Conservation (phyloP, 1,284 basidiomycete genomes). For the Chalciporus sp. region DNA sequence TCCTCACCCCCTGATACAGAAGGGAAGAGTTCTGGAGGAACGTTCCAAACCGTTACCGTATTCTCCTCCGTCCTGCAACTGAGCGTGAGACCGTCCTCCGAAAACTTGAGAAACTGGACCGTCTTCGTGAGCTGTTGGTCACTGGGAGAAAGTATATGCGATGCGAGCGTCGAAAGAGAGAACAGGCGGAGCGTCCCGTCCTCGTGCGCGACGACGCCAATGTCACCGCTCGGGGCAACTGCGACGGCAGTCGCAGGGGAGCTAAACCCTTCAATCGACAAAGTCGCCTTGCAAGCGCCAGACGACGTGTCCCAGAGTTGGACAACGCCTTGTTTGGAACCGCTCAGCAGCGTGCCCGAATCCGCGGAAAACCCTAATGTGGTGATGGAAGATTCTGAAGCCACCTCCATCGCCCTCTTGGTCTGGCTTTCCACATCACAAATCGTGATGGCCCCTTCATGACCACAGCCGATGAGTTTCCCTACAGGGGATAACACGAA, state of each 20-base stretch:
- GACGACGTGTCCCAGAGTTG: constrained; percentile 11
- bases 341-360: constrained; percentile 10
- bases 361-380: constrained; percentile 10
- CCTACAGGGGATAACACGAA: constrained; percentile 9
- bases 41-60: constrained; percentile 8
- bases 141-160: constrained; percentile 8
- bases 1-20: neutral
- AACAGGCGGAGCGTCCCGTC: constrained; percentile 9
- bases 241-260: constrained; percentile 3
- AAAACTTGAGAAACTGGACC: constrained; percentile 2
- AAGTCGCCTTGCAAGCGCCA: constrained; percentile 7
- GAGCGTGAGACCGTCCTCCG: constrained; percentile 3
- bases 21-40: constrained; percentile 3
- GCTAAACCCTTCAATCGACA: neutral
- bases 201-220: constrained; percentile 3
- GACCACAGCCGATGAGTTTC: constrained; percentile 12
- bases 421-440: constrained; percentile 10
- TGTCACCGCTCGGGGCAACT: constrained; percentile 9
- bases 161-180: neutral
- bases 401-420: constrained; percentile 8
- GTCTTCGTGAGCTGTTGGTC: neutral
- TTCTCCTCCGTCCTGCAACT: constrained; percentile 7
- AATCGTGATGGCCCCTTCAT: constrained; percentile 14
- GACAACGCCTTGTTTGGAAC: constrained; percentile 4
- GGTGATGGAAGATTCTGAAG: constrained; percentile 4